phyloP scores from a whole-genome alignment of 2,329 filamentous ascomycete genomes.

The Apiospora hydei region DNA sequence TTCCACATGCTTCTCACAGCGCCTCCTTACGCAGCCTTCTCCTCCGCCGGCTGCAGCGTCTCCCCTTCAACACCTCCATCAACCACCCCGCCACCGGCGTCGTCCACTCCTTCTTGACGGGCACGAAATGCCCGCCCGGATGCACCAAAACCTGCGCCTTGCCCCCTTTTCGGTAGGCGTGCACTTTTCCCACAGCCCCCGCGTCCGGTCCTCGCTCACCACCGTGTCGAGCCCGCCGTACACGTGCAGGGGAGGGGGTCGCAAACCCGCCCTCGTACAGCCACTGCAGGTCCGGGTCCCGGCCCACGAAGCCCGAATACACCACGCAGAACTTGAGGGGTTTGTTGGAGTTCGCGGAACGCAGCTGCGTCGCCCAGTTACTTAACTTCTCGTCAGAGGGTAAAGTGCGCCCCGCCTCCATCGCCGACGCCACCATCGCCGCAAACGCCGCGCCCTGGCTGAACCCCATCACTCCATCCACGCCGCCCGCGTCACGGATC shows the following conservation, averaged over 20 bases:
- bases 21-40: conserved; percentile 34
- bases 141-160: conserved; percentile 68
- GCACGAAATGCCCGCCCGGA: conserved; percentile 91
- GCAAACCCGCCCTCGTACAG: conserved; percentile 54
- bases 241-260: conserved; percentile 82
- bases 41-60: conserved; percentile 28
- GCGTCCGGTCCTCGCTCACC: conserved; percentile 78
- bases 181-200: conserved; percentile 72
- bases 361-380: conserved; percentile 54
- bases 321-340: conserved; percentile 65
- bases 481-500: conserved; percentile 68
- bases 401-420: conserved; percentile 62
- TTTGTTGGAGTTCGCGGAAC: conserved; percentile 55
- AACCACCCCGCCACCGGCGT: conserved; percentile 80
- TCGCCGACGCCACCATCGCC: conserved; percentile 73
- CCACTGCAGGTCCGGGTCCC: conserved; percentile 39
- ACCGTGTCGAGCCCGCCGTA: conserved; percentile 86
- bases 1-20: conserved; percentile 25
- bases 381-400: not conserved
- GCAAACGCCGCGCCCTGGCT: conserved; percentile 80
- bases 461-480: conserved; percentile 84
- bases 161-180: conserved; percentile 53
- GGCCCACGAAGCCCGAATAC: conserved; percentile 71
- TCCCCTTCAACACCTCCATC: conserved; percentile 42
- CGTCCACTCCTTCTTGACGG: conserved; percentile 81